Evolutionary conservation across 2,329 filamentous ascomycete species (phyloP).

Genomic region (Grosmannia serpens): DNA sequence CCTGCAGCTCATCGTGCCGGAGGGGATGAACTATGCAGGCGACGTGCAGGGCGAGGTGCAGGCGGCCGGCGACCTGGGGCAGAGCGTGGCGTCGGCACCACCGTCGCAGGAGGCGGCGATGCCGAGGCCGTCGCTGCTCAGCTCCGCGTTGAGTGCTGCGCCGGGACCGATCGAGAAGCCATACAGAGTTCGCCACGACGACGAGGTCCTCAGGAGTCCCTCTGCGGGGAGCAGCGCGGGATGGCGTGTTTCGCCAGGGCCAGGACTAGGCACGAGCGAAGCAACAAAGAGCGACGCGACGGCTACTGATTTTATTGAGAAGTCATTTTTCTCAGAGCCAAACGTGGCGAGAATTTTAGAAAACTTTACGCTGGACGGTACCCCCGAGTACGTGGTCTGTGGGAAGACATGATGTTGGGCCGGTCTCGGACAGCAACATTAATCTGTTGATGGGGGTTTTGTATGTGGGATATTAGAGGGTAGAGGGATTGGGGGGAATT

Average conservation of each 20-base stretch:
- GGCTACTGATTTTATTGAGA: slow-evolving; percentile 3
- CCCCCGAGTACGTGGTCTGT: slow-evolving; percentile 8
- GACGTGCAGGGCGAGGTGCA: not conserved
- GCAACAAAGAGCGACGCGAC: not conserved
- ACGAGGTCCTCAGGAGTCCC: slow-evolving; percentile 12
- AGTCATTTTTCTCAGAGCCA: slow-evolving; percentile 7
- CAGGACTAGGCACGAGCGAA: not conserved
- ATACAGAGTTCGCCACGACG: slow-evolving; percentile 10
- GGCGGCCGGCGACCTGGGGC: not conserved
- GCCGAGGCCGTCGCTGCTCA: slow-evolving; percentile 4
- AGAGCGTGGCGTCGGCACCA: not conserved
- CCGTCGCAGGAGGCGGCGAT: not conserved
- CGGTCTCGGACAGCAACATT: not conserved
- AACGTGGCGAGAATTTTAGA: slow-evolving; percentile 8
- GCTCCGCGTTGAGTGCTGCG: slow-evolving; percentile 6
- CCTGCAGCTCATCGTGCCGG: slow-evolving; percentile 13
- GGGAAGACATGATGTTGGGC: not conserved
- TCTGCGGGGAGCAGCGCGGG: not conserved
- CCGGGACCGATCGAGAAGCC: slow-evolving; percentile 8
- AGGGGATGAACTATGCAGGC: slow-evolving; percentile 2
- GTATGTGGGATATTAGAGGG: not conserved
- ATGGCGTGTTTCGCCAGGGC: slow-evolving; percentile 7
- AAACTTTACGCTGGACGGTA: slow-evolving; percentile 10
- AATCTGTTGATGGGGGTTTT: not conserved
- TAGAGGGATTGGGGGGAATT: not conserved